phyloP scores from a whole-genome alignment of 2,329 filamentous ascomycete species.

The Trichoderma aggressivum region DNA sequence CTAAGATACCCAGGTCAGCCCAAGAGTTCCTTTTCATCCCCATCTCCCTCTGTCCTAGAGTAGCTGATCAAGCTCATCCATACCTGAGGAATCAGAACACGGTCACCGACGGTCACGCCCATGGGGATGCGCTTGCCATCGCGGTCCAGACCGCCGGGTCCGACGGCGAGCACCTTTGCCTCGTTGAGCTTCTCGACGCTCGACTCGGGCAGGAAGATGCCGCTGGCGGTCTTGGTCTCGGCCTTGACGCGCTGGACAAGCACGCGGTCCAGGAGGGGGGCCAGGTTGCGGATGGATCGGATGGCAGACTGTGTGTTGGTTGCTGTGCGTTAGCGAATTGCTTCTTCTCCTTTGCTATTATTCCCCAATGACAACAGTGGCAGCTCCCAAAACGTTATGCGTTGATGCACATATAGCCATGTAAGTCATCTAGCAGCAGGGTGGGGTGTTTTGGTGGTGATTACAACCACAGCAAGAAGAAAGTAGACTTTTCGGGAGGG shows the following conservation, averaged over 20 bases:
- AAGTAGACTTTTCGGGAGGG: not conserved
- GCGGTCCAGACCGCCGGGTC: conserved; percentile 81
- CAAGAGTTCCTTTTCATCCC: not conserved
- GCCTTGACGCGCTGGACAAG: conserved; percentile 97
- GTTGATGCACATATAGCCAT: not conserved
- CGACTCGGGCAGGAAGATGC: conserved; percentile 96
- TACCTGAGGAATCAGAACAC: conserved; percentile 94
- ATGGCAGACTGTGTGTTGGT: conserved; percentile 62
- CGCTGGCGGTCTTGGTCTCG: conserved; percentile 91
- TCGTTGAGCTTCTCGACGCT: conserved; percentile 98
- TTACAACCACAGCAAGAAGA: not conserved
- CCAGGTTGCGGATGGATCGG: conserved; percentile 92
- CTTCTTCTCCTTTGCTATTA: too few relatives aligned
- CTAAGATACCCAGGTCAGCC: conserved; percentile 41
- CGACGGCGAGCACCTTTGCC: conserved; percentile 92
- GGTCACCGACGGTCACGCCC: conserved; percentile 80
- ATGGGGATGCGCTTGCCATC: conserved; percentile 84
- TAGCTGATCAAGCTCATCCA: conserved; percentile 38
- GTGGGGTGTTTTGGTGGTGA: not conserved
- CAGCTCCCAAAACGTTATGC: not conserved
- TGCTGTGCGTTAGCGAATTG: not conserved
- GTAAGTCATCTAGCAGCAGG: not conserved
- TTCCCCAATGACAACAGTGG: not conserved
- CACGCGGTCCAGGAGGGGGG: conserved; percentile 94
- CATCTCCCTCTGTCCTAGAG: not conserved